A percentile compares a stretch with the other conserved stretches of the same genome.
Evolutionary conservation across 805 yeast genomes (phyloP).

Genomic region (Sugiyamaella smithiae): DNA sequence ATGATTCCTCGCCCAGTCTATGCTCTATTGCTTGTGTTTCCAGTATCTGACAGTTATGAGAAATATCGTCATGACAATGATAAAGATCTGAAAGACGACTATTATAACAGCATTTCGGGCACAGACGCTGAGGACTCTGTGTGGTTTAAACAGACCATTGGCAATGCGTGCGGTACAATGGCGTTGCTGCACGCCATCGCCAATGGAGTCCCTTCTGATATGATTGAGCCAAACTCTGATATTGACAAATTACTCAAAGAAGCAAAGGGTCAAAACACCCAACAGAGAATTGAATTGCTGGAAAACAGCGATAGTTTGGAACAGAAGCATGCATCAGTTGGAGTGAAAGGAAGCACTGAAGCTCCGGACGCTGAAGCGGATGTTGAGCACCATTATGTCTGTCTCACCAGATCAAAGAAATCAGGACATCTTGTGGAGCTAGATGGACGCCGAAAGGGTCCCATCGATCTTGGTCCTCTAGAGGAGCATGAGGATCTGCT

Average conservation of each 20-base stretch:
- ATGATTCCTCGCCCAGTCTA: conserved; percentile 79
- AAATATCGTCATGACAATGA: conserved; percentile 45
- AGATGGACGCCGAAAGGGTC: conserved; percentile 84
- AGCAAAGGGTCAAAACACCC: conserved; percentile 26
- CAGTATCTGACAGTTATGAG: conserved; percentile 66
- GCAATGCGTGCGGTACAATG: conserved; percentile 90
- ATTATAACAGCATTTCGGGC: conserved; percentile 29
- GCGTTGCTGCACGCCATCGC: conserved; percentile 71
- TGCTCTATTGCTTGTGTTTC: conserved; percentile 78
- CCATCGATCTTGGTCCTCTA: conserved; percentile 55
- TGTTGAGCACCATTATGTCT: conserved; percentile 71
- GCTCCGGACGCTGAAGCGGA: conserved; percentile 43
- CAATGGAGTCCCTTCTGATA: conserved; percentile 34
- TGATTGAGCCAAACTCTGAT: conserved; percentile 29
- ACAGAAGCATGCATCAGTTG: conserved; percentile 38
- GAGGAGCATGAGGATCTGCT: conserved; percentile 49
- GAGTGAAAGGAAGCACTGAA: conserved; percentile 36
- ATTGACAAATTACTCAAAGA: conserved; percentile 31
- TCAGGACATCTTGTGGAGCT: conserved; percentile 70
- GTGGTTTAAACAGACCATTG: conserved; percentile 84
- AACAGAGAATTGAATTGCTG: conserved; percentile 43
- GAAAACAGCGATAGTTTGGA: conserved; percentile 43
- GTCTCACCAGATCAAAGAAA: conserved; percentile 55
- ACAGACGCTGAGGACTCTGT: conserved; percentile 34
- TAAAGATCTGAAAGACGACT: conserved; percentile 23